A percentile compares a stretch with the other conserved stretches of the same genome.
phyloP scores from a whole-genome alignment of 1,284 basidiomycete species.

The Neonothopanus nambi region DNA sequence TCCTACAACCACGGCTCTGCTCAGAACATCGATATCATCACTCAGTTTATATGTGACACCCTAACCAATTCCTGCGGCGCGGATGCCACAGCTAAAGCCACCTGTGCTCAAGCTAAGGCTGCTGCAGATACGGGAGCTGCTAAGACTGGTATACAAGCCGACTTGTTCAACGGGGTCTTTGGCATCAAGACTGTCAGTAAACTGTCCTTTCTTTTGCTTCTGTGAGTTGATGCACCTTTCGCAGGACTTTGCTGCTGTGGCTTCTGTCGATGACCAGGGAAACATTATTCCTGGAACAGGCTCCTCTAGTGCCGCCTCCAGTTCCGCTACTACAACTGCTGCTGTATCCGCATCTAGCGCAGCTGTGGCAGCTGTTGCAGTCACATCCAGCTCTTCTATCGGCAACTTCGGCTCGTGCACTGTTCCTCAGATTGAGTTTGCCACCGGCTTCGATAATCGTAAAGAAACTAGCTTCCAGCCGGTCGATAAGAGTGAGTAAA shows the following conservation, averaged over 20 bases:
- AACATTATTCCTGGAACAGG: conserved; percentile 19
- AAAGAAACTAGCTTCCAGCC: conserved; percentile 58
- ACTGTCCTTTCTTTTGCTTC: background rate
- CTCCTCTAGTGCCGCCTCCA: conserved; percentile 15
- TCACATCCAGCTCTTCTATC: conserved; percentile 23
- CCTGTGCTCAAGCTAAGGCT: conserved; percentile 43
- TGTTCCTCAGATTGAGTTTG: conserved; percentile 54
- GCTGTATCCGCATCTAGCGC: conserved; percentile 15
- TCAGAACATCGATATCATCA: conserved; percentile 52
- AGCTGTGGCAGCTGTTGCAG: conserved; percentile 12
- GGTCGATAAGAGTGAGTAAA: conserved; percentile 38
- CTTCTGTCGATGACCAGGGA: conserved; percentile 7
- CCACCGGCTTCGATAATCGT: conserved; percentile 48
- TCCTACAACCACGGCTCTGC: conserved; percentile 56
- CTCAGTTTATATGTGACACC: conserved; percentile 56
- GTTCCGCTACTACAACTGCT: conserved; percentile 13
- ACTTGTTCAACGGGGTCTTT: conserved; percentile 59
- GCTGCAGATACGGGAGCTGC: conserved; percentile 42
- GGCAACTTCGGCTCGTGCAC: conserved; percentile 51
- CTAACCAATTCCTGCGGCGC: conserved; percentile 52
- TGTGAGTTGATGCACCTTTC: background rate
- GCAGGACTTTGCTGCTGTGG: conserved; percentile 37
- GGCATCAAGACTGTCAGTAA: conserved; percentile 43
- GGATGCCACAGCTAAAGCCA: conserved; percentile 49
- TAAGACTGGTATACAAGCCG: conserved; percentile 54